Base-by-base conservation (phyloP, 2,329 filamentous ascomycete genomes). In the Fusarium pseudonygamai region DNA sequence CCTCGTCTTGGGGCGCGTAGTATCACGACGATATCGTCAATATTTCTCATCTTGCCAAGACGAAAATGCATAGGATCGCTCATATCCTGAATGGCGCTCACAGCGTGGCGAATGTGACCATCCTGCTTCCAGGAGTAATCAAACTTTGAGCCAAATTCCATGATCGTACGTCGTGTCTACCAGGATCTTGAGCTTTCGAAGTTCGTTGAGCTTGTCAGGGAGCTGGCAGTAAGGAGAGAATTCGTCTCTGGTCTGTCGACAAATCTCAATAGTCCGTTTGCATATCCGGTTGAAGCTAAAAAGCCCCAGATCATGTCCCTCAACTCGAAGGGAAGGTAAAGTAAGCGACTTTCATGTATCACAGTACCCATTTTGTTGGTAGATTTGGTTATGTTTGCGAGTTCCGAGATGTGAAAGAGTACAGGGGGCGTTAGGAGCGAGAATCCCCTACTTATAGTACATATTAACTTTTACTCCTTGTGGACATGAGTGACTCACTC, bases 61-160 rank as follows among this genome's bases (percentile, higher is more conserved):
- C 22, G 14, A 20, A 40, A 24, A 22, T 39, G 24, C 8, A 72
- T 34, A 6, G 52, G 32, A 10, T 74, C 72, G 7, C 49, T 34
- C 60, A 74, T 64, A 15, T 72, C 40, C 4, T 11, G 49, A 3
- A 71, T 57, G 8, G 30, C 26, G 22, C 32, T 34, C 9, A 64
- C 20, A 22, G 46, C 57, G 16, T 24, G 49, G 9, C 47, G 45
- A 4, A 15, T 20, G 4, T 45, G 12, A 3, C 43, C 53, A 1
- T 60, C 14, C 15, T 26, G n/a, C 15, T 62, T 32, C 60, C 64
- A 72, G 5, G 10, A 43, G 32, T 69, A 64, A n/a, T 60, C 64
- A 20, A 74, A 60, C 42, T 63, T 63, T 74, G 24, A 69, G 45
- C 60, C 64, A 69, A 4, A 56, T 47, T 7, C 64, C 64, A n/a